Percentiles rank a stretch among this genome's conserved stretches.
Conservation (phyloP, 176 grass and related monocot species). For the Ananas comosus region DNA sequence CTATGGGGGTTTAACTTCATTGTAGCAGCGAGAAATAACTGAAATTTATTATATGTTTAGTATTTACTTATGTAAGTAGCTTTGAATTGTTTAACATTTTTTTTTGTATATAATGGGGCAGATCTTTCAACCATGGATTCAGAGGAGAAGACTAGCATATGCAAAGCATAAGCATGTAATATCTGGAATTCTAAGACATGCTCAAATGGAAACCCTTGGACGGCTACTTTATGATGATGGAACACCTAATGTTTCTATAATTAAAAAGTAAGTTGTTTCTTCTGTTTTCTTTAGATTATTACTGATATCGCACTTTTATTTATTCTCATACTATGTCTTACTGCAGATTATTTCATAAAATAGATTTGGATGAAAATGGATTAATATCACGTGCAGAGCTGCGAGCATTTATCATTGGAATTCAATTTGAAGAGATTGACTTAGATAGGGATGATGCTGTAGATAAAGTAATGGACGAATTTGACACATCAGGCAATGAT, state of each 20-base stretch:
- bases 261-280: constrained; percentile 46
- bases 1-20: too few relatives aligned
- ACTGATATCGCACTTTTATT: background rate
- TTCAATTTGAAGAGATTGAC: constrained; percentile 30
- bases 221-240: constrained; percentile 47
- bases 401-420: constrained; percentile 38
- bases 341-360: constrained; percentile 28
- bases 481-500: constrained; percentile 31
- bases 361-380: constrained; percentile 25
- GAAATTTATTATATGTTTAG: background rate
- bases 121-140: constrained; percentile 97
- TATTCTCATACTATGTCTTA: background rate
- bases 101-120: constrained; percentile 24
- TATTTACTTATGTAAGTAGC: background rate
- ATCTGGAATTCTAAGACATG: constrained; percentile 73
- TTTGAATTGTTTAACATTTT: background rate
- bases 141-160: constrained; percentile 74
- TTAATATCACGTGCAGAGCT: constrained; percentile 26
- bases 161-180: constrained; percentile 95
- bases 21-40: background rate
- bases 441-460: constrained; percentile 27
- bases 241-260: constrained; percentile 38
- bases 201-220: constrained; percentile 37
- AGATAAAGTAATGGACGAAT: constrained; percentile 32
- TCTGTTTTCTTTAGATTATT: background rate